Conservation (phyloP, 1,284 basidiomycete genomes). For the Apiotrichum veenhuisii region DNA sequence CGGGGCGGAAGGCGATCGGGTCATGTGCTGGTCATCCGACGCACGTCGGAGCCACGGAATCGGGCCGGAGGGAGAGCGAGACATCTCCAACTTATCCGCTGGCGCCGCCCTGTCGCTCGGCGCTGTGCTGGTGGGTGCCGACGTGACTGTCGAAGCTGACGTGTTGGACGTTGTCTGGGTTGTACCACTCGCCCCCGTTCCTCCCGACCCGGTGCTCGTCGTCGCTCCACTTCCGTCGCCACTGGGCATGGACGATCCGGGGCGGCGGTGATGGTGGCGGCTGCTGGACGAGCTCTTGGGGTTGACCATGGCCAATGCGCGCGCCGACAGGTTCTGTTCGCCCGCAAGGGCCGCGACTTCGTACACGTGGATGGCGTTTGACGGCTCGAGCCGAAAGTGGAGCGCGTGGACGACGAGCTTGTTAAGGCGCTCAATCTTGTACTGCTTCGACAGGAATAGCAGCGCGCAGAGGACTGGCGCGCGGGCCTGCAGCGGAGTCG, state of each 20-base stretch:
- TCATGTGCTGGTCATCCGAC: no score
- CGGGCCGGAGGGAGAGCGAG: no score
- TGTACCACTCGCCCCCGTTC: background rate
- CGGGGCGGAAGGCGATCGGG: no score
- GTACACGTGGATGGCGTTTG: conserved; percentile 82
- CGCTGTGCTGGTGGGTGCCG: no score
- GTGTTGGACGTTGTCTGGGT: no score
- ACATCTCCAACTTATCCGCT: no score
- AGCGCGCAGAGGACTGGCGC: conserved; percentile 84
- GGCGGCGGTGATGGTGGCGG: conserved; percentile 3
- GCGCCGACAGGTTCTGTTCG: conserved; percentile 80
- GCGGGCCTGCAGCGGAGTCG: conserved; percentile 84
- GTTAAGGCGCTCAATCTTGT: conserved; percentile 71
- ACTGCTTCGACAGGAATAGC: conserved; percentile 76
- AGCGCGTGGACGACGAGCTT: conserved; percentile 83
- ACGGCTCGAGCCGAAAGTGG: conserved; percentile 77
- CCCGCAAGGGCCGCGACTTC: conserved; percentile 88
- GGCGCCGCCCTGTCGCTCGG: no score
- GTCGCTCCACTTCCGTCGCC: conserved; percentile 5
- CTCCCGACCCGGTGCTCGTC: background rate
- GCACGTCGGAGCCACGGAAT: no score
- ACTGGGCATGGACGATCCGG: conserved; percentile 9
- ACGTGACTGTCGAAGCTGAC: no score
- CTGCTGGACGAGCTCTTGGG: conserved; percentile 16
- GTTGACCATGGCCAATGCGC: conserved; percentile 73